These are phyloP conservation scores for Ulota crispa DNA, from an alignment of 225 moss, liverwort and hornwort species.

Conservation along the genomic window DNA sequence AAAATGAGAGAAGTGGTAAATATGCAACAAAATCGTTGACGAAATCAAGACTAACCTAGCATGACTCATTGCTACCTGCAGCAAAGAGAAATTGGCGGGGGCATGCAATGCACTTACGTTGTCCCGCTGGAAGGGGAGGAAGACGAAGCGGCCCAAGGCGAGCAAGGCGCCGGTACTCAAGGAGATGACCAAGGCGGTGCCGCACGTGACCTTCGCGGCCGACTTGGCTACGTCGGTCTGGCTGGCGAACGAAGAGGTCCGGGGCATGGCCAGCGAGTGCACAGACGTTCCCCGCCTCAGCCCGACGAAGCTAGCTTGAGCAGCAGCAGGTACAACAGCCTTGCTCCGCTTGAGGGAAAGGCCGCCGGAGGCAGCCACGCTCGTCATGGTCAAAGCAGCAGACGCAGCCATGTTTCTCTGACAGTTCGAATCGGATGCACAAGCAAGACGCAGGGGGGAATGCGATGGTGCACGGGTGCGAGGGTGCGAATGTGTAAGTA, in stretches of 20 bases:
- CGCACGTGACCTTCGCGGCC: constrained; percentile 50
- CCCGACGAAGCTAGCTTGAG: constrained; percentile 57
- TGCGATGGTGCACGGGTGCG: not conserved
- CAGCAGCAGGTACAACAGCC: constrained; percentile 12
- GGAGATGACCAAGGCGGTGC: constrained; percentile 49
- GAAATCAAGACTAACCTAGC: no score
- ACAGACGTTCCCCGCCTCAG: constrained; percentile 44
- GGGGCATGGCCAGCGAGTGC: constrained; percentile 30
- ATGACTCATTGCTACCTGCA: not conserved
- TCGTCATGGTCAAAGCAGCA: constrained; percentile 47
- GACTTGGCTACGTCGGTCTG: constrained; percentile 24
- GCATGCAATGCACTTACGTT: constrained; percentile 18
- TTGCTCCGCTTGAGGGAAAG: constrained; percentile 40
- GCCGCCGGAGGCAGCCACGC: constrained; percentile 22
- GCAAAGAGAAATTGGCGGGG: no score
- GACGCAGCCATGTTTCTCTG: constrained; percentile 53
- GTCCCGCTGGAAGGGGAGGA: constrained; percentile 70
- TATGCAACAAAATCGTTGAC: not conserved
- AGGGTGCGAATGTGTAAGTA: not conserved
- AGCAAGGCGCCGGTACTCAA: constrained; percentile 70
- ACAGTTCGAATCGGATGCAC: not conserved
- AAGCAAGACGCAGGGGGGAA: not conserved
- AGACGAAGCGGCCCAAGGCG: constrained; percentile 72
- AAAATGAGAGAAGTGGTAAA: not conserved
- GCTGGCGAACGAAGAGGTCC: constrained; percentile 44